Evolutionary conservation across 768 basidiomycete species (phyloP).

Genomic region (Termitomyces sp.): DNA sequence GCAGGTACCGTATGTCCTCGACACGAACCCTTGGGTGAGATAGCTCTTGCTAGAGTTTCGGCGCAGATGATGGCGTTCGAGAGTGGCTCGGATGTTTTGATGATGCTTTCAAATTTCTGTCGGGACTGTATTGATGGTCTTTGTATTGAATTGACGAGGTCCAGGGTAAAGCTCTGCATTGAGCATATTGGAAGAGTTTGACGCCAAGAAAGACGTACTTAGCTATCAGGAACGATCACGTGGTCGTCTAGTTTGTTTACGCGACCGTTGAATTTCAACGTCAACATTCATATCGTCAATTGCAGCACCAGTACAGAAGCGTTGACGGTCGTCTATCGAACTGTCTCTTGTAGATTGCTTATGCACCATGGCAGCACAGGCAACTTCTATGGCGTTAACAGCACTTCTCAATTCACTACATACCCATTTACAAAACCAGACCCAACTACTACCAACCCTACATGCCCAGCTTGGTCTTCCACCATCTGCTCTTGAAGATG

Average conservation of each 20-base stretch:
- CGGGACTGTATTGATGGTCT: not conserved
- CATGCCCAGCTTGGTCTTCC: constrained; percentile 85
- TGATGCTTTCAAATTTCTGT: not conserved
- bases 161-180: not conserved
- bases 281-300: not conserved
- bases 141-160: not conserved
- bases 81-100: not conserved
- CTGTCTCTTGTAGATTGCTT: not conserved
- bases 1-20: not conserved
- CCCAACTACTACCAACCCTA: constrained; percentile 73
- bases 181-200: not conserved
- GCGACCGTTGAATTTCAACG: constrained; percentile 7
- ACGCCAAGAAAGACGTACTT: too few species aligned
- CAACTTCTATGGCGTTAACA: constrained; percentile 40
- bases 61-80: not conserved
- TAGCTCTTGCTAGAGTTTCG: not conserved
- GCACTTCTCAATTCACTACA: constrained; percentile 74
- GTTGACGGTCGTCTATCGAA: not conserved
- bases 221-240: constrained; percentile 10
- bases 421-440: constrained; percentile 74
- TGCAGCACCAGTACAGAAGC: not conserved
- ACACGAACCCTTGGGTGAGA: not conserved
- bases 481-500: constrained; percentile 72
- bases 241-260: constrained; percentile 8
- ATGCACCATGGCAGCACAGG: constrained; percentile 19